Percentiles rank a stretch among this genome's conserved stretches.
These are phyloP conservation scores for Entrophospora sp. DNA, from an alignment of 192 early-diverging fungal genomes.

Conservation along the genomic window DNA sequence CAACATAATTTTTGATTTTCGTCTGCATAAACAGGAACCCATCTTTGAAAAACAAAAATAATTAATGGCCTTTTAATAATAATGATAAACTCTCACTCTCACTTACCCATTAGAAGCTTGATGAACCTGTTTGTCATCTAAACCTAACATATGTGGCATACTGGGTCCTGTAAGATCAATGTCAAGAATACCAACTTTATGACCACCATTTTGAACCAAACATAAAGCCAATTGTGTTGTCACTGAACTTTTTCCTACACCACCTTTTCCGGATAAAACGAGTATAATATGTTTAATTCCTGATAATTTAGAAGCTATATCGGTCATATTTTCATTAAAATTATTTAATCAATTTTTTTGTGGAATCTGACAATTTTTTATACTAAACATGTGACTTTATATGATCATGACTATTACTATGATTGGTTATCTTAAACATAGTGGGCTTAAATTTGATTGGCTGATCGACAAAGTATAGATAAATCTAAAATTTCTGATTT, in stretches of 20 bases:
- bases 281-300: constrained; percentile 74
- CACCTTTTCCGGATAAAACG: constrained; percentile 94
- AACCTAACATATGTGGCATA: constrained; percentile 91
- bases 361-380: too few relatives aligned
- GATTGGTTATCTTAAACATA: too few relatives aligned
- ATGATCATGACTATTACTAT: too few relatives aligned
- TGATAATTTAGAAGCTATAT: too few relatives aligned
- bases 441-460: too few relatives aligned
- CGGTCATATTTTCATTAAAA: too few relatives aligned
- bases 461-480: too few relatives aligned
- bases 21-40: constrained; percentile 73
- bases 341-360: too few relatives aligned
- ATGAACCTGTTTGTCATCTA: constrained; percentile 81
- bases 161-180: constrained; percentile 97
- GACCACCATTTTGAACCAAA: constrained; percentile 48
- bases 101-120: constrained; percentile 81
- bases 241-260: constrained; percentile 93
- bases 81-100: too few relatives aligned
- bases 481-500: too few relatives aligned
- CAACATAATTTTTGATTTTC: constrained; percentile 61
- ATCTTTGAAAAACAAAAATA: constrained; percentile 35
- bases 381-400: too few relatives aligned
- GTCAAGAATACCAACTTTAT: constrained; percentile 84
- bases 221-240: constrained; percentile 76
- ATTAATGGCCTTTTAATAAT: too few relatives aligned